These are phyloP conservation scores for Cornus kousa DNA, from an alignment of 148 eudicot species.

Conservation along the genomic window DNA sequence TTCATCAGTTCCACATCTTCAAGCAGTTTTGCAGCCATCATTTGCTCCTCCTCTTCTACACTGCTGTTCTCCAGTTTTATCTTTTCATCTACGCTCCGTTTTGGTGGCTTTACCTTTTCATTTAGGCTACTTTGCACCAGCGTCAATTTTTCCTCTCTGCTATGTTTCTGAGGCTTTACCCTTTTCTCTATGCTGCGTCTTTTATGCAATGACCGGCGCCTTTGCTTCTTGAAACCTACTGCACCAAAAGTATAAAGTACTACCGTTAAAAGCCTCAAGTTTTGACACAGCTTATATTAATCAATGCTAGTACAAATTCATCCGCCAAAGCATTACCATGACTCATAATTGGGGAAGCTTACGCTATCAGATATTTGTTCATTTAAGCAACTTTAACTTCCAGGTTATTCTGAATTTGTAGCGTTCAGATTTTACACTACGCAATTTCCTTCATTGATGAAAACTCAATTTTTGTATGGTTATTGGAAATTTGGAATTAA, in stretches of 20 bases:
- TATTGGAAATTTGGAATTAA: neutral
- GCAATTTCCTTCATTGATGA: neutral
- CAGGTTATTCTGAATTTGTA: neutral
- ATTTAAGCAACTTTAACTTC: neutral
- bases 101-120: constrained; percentile 10
- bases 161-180: constrained; percentile 14
- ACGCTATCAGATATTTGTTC: neutral
- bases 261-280: neutral
- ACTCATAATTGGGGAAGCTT: neutral
- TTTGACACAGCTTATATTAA: too few species aligned
- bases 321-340: neutral
- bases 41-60: constrained; percentile 29
- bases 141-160: neutral
- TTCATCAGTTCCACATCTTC: constrained; percentile 49
- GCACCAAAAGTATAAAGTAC: neutral
- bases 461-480: neutral
- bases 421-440: neutral
- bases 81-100: neutral
- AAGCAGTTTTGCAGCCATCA: constrained; percentile 42
- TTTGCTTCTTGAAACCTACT: constrained; percentile 27
- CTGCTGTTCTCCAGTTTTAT: constrained; percentile 10
- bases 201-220: constrained; percentile 19
- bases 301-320: neutral
- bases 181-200: constrained; percentile 35
- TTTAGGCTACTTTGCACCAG: constrained; percentile 17